Evolutionary conservation across 2,329 filamentous ascomycete species (phyloP).

Genomic region (Penicillium verrucosum): DNA sequence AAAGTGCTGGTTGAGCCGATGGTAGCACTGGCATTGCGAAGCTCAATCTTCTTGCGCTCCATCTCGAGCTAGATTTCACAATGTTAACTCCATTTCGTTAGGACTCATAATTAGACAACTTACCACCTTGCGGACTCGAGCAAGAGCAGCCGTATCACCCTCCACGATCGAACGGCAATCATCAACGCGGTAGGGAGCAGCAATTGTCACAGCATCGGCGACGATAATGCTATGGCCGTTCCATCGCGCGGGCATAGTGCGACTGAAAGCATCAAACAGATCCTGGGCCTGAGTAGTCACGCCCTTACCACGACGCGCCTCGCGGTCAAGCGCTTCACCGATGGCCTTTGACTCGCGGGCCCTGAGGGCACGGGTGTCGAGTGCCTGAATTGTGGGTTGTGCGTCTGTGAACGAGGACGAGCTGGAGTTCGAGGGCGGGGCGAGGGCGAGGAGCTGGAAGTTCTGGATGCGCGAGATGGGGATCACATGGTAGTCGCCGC

Average conservation of each 20-base stretch:
- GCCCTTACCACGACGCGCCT: slow-evolving; percentile 58
- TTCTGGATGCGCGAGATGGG: slow-evolving; percentile 57
- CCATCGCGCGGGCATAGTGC: slow-evolving; percentile 61
- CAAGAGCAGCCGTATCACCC: slow-evolving; percentile 42
- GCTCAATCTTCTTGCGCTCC: slow-evolving; percentile 48
- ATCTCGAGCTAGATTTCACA: slow-evolving; percentile 40
- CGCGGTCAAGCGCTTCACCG: slow-evolving; percentile 55
- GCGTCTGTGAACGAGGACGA: slow-evolving; percentile 48
- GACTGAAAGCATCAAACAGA: slow-evolving; percentile 59
- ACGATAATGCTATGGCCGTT: slow-evolving; percentile 58
- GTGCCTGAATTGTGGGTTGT: slow-evolving; percentile 40
- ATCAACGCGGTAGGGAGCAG: slow-evolving; percentile 56
- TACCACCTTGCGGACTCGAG: slow-evolving; percentile 49
- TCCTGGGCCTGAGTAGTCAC: slow-evolving; percentile 61
- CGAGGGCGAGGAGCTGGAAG: slow-evolving; percentile 53
- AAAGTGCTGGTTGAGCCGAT: slow-evolving; percentile 35
- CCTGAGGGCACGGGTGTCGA: slow-evolving; percentile 55
- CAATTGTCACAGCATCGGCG: slow-evolving; percentile 58
- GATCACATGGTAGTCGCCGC: slow-evolving; percentile 59
- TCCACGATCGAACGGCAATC: slow-evolving; percentile 48
- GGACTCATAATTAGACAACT: slow-evolving; percentile 21
- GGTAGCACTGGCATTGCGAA: slow-evolving; percentile 41
- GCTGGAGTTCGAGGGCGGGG: slow-evolving; percentile 26
- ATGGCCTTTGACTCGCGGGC: slow-evolving; percentile 56
- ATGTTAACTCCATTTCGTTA: slow-evolving; percentile 1